Conservation (phyloP, 2,329 filamentous ascomycete genomes). For the Westerdykella aurantiaca region DNA sequence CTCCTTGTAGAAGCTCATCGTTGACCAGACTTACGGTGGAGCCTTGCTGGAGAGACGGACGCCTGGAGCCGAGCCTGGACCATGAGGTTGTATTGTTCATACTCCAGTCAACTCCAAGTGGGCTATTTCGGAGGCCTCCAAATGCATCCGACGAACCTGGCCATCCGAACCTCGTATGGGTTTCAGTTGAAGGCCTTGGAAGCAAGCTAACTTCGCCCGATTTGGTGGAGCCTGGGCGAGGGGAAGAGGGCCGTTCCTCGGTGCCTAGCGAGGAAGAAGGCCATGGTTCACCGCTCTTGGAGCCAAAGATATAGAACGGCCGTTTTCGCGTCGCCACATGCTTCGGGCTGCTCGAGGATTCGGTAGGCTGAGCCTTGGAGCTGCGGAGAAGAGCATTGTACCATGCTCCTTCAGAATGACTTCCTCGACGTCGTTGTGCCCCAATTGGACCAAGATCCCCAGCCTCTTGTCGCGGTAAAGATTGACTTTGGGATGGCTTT, state of each 20-base stretch:
- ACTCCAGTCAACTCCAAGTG: slow-evolving; percentile 39
- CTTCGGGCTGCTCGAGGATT: slow-evolving; percentile 31
- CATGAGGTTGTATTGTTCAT: slow-evolving; percentile 48
- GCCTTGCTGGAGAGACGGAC: slow-evolving; percentile 73
- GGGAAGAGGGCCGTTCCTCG: slow-evolving; percentile 42
- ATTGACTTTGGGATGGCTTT: slow-evolving; percentile 69
- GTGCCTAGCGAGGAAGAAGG: slow-evolving; percentile 36
- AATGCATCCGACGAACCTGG: slow-evolving; percentile 23
- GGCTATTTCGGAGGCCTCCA: slow-evolving; percentile 38
- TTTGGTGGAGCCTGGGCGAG: slow-evolving; percentile 63
- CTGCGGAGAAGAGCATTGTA: slow-evolving; percentile 47
- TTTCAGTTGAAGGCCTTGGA: slow-evolving; percentile 36
- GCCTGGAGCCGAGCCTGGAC: slow-evolving; percentile 71
- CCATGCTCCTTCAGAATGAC: slow-evolving; percentile 49
- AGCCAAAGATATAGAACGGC: slow-evolving; percentile 47
- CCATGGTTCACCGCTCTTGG: slow-evolving; percentile 48
- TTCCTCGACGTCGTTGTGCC: slow-evolving; percentile 51
- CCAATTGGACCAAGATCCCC: slow-evolving; percentile 44
- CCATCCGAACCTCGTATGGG: slow-evolving; percentile 37
- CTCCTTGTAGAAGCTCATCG: slow-evolving; percentile 46
- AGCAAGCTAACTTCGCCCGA: slow-evolving; percentile 42
- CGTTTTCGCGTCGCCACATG: slow-evolving; percentile 41
- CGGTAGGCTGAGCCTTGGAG: slow-evolving; percentile 28
- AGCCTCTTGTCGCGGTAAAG: slow-evolving; percentile 58
- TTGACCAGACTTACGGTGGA: slow-evolving; percentile 60